Evolutionary conservation across 2,329 filamentous ascomycete species (phyloP), one percentile per base, ranked within the genome.

Genomic region (Xylaria sp.): DNA sequence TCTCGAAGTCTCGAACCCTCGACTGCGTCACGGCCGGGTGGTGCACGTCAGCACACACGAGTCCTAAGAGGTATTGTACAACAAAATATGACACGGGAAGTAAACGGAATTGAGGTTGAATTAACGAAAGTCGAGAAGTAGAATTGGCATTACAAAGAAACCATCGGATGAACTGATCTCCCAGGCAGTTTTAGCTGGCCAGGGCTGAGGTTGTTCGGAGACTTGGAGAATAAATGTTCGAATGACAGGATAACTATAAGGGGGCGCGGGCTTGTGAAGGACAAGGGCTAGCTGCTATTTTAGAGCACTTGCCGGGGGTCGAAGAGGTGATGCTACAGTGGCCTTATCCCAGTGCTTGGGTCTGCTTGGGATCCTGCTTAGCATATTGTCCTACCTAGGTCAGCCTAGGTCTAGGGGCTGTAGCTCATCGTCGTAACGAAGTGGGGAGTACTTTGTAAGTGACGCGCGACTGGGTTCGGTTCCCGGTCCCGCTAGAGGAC

Each of bases 101-200:
- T 70, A 74, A 72, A 62, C 6, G 61, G 68, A 75, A 73, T 69
- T 56, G 69, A 61, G 66, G 42, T 64, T 45, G 30, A 68, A 70
- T 76, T 74, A 83, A 82, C 74, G 81, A 83, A 73, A 79, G 81
- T 82, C 75, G 73, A 78, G 80, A 83, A 82, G 42, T 50, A 67
- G 76, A 80, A 79, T 68, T 64, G 51, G 51, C 75, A 82, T 83
- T 82, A 82, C 76, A 82, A 82, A 21, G 56, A 60, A 61, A 70
- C 51, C 69, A 65, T 70, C 63, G 67, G 56, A 66, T 51, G n/a
- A 36, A 65, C 30, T 12, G 42, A 45, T 63, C 64, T 56, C 61
- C 64, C 53, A 56, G 56, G 75, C 75, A 72, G 71, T 42, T 27
- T 36, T 50, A 42, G 30, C 54, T 58, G 30, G 47, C 61, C 27